Base-by-base conservation (phyloP, 352 stramenopile species). In the Thalassiosira livingstoniorum region DNA sequence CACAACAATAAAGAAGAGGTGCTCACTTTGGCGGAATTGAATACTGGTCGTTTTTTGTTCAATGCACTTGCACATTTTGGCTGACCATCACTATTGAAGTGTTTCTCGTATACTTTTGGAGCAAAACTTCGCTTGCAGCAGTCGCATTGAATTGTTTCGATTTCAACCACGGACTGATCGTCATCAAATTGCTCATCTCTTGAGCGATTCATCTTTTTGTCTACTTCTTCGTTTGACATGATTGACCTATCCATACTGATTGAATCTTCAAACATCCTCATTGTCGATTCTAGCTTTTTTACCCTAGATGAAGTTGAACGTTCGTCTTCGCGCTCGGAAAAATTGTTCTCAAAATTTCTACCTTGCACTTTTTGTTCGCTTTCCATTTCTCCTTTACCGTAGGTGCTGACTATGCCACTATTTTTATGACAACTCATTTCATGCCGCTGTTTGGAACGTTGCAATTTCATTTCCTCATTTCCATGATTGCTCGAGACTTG, bases 71-170 rank as follows among this genome's bases (percentile, higher is more conserved):
- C 64, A 69, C 80, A 87, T 61, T 87, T 87, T 60, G 80, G 80
- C 29, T 83, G 37, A 34, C 80, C 80, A 66, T 81, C 71, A 57
- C 45, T 67, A 55, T 80, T 70, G 31, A 87, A 83, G 58, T 87
- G 80, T 32, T 83, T 87, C 47, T 80, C 69, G 43, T 84, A 87
- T 0, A 87, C 61, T 43, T 84, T 87, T 37, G 80, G 80, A 55
- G 75, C 75, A 75, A 87, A 87, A n/a, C 63, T 79, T 4, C 80
- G 69, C 37, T 83, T 76, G 57, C 80, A 87, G 32, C n/a, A 42
- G 25, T 81, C 69, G 39, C 80, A 87, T 37, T 83, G 34, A 23
- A 84, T 84, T n/a, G 82, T 55, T 57, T 83, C 43, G 66, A 87
- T 84, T 15, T 81, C 58, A 34, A 84, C 80, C n/a, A 87, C 75